These are phyloP conservation scores for Hirsutella rhossiliensis DNA, from an alignment of 2,329 filamentous ascomycete genomes.

Conservation along the genomic window DNA sequence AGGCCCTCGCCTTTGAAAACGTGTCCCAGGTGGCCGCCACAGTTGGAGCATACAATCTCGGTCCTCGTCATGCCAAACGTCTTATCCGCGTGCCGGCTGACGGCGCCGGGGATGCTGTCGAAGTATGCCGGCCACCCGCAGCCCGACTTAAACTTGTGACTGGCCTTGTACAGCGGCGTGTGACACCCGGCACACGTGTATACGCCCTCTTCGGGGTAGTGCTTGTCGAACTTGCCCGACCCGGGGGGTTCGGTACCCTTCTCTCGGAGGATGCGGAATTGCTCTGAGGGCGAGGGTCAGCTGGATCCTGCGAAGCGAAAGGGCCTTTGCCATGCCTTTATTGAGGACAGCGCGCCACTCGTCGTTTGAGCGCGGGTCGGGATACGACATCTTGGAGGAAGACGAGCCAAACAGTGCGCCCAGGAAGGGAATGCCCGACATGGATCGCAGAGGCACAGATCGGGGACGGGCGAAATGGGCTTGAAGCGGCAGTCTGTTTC, in stretches of 20 bases:
- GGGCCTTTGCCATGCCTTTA: slow-evolving; percentile 23
- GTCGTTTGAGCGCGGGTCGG: slow-evolving; percentile 66
- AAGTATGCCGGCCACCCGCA: slow-evolving; percentile 99
- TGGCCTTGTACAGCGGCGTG: slow-evolving; percentile 81
- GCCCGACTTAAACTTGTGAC: slow-evolving; percentile 90
- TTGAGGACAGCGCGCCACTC: slow-evolving; percentile 86
- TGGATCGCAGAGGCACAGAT: slow-evolving; percentile 34
- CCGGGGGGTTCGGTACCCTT: slow-evolving; percentile 82
- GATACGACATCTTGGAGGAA: slow-evolving; percentile 55
- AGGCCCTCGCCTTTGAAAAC: slow-evolving; percentile 88
- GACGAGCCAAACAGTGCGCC: slow-evolving; percentile 62
- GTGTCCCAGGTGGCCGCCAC: slow-evolving; percentile 88
- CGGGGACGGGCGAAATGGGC: slow-evolving; percentile 11
- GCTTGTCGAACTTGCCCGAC: slow-evolving; percentile 78
- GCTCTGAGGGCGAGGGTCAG: slow-evolving; percentile 45
- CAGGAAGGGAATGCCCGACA: slow-evolving; percentile 70
- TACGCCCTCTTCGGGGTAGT: slow-evolving; percentile 61
- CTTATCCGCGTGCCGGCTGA: slow-evolving; percentile 67
- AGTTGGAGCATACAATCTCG: slow-evolving; percentile 91
- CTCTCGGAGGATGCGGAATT: slow-evolving; percentile 86
- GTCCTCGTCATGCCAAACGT: slow-evolving; percentile 73
- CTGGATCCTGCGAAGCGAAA: not conserved
- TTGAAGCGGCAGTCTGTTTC: not conserved
- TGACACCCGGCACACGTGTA: slow-evolving; percentile 84
- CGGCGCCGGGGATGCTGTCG: slow-evolving; percentile 84